phyloP scores from a whole-genome alignment of 2,329 filamentous ascomycete genomes.

The Fusarium palustre region DNA sequence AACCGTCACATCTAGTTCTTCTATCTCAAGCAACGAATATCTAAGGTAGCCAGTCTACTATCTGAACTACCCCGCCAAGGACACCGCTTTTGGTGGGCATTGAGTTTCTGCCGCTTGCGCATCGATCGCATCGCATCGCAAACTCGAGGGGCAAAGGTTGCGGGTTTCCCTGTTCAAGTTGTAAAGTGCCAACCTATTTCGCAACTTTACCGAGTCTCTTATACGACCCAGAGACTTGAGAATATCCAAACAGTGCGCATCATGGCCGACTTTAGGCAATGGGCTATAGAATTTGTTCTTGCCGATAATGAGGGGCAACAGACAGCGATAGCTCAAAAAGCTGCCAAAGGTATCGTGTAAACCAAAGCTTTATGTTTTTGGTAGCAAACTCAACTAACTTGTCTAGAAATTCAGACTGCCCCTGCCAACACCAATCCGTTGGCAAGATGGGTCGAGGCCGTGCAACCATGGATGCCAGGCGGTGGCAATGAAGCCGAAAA shows the following conservation, averaged over 20 bases:
- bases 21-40: neutral
- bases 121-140: conserved; percentile 18
- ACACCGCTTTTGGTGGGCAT: conserved; percentile 46
- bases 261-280: conserved; percentile 65
- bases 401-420: conserved; percentile 59
- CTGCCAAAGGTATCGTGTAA: conserved; percentile 56
- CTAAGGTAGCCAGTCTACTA: too few relatives aligned
- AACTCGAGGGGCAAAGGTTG: conserved; percentile 17
- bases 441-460: conserved; percentile 67
- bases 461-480: conserved; percentile 66
- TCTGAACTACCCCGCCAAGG: conserved; percentile 42
- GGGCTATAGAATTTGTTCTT: conserved; percentile 67
- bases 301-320: conserved; percentile 60
- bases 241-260: neutral
- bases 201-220: neutral
- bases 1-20: neutral
- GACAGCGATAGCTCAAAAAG: conserved; percentile 57
- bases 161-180: neutral
- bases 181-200: neutral
- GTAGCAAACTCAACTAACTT: conserved; percentile 23
- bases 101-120: conserved; percentile 36
- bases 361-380: neutral
- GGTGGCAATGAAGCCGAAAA: conserved; percentile 55
- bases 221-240: neutral
- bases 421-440: conserved; percentile 59